Evolutionary conservation across 2,329 filamentous ascomycete species (phyloP).

Genomic region (Tolypocladium capitatum): DNA sequence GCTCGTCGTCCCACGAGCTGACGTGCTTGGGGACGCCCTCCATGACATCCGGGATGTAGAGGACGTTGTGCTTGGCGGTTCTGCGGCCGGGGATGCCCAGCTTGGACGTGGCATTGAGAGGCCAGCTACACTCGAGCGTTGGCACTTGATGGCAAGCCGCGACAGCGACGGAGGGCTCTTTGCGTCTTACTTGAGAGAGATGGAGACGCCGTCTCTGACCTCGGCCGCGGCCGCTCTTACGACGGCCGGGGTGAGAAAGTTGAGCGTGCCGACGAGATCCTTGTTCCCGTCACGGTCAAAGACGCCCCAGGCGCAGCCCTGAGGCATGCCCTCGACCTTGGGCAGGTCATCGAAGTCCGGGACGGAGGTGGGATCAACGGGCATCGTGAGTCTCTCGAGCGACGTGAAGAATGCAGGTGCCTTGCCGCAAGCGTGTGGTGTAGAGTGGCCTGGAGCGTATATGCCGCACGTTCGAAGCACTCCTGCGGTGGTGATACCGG

Average conservation of each 20-base stretch:
- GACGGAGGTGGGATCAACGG: conserved; percentile 10
- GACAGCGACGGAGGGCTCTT: not conserved
- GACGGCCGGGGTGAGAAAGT: conserved; percentile 34
- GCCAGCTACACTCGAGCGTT: conserved; percentile 18
- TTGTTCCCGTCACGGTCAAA: conserved; percentile 31
- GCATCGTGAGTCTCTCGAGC: too few species aligned
- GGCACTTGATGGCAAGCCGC: not conserved
- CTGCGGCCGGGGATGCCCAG: conserved; percentile 21
- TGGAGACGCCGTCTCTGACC: conserved; percentile 26
- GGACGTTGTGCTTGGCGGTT: conserved; percentile 20
- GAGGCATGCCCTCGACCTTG: conserved; percentile 27
- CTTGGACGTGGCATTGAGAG: conserved; percentile 25
- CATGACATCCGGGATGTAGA: conserved; percentile 15
- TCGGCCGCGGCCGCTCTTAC: conserved; percentile 11
- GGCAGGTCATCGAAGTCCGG: conserved; percentile 32
- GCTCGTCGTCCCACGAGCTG: conserved; percentile 32
- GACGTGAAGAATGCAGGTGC: too few species aligned
- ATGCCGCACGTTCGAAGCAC: too few species aligned
- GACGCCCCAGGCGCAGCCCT: conserved; percentile 38
- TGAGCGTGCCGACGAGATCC: conserved; percentile 37
- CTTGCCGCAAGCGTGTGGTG: too few species aligned
- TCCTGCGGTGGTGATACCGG: too few species aligned
- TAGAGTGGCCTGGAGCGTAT: too few species aligned
- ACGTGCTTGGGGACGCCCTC: conserved; percentile 4
- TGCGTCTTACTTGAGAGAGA: conserved; percentile 36